Evolutionary conservation across 441 rosid species (phyloP).

Genomic region (Pelargonium australe): DNA sequence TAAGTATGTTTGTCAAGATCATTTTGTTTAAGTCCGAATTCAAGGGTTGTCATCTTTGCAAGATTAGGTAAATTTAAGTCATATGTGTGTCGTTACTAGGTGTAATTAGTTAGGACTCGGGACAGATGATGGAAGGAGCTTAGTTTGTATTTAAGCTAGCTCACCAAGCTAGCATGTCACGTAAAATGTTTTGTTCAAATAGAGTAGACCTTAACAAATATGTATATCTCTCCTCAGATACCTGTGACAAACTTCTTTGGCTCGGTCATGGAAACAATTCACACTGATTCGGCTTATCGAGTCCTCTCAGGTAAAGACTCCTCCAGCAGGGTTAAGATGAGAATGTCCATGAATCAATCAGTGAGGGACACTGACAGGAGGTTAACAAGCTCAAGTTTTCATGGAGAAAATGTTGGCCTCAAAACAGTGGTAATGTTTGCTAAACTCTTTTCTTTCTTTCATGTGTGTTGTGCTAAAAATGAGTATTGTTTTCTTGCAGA

Average conservation of each 20-base stretch:
- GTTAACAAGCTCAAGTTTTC: slow-evolving; percentile 18
- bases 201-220: background rate
- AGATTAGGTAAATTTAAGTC: too few relatives aligned
- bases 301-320: slow-evolving; percentile 28
- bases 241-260: slow-evolving; percentile 94
- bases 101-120: too few relatives aligned
- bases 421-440: slow-evolving; percentile 38
- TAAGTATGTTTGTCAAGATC: too few relatives aligned
- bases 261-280: slow-evolving; percentile 89
- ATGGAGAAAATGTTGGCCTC: slow-evolving; percentile 19
- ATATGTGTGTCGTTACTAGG: too few relatives aligned
- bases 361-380: slow-evolving; percentile 24
- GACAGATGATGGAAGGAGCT: too few relatives aligned
- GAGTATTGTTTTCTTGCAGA: background rate
- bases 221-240: slow-evolving; percentile 38
- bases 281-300: slow-evolving; percentile 65
- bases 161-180: too few relatives aligned
- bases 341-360: slow-evolving; percentile 27
- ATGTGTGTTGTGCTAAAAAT: background rate
- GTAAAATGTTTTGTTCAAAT: background rate
- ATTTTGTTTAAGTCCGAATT: too few relatives aligned
- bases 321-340: slow-evolving; percentile 23
- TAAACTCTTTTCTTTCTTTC: background rate
- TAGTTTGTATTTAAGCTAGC: too few relatives aligned
- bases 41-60: too few relatives aligned